These are phyloP conservation scores for Cladophialophora carrionii DNA, from an alignment of 2,329 filamentous ascomycete genomes.

Conservation along the genomic window DNA sequence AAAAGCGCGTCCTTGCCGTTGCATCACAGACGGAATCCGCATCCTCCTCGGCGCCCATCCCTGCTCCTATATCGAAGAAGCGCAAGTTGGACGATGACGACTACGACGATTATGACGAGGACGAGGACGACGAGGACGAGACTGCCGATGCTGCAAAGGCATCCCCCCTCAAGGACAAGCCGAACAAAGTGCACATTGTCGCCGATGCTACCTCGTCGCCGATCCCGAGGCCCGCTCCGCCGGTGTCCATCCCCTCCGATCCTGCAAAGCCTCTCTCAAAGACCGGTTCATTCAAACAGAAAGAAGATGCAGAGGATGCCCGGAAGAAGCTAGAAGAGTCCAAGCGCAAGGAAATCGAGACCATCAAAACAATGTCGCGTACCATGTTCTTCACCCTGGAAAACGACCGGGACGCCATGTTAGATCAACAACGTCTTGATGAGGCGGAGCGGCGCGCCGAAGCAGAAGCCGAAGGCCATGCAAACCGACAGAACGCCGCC, in stretches of 20 bases:
- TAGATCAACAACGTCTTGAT: constrained; percentile 95
- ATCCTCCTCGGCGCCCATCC: constrained; percentile 53
- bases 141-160: constrained; percentile 54
- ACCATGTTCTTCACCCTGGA: constrained; percentile 94
- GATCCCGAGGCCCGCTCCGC: constrained; percentile 51
- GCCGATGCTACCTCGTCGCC: constrained; percentile 51
- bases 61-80: constrained; percentile 64
- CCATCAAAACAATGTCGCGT: constrained; percentile 86
- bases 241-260: constrained; percentile 47
- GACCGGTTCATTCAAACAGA: constrained; percentile 64
- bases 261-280: constrained; percentile 56
- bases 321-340: constrained; percentile 92
- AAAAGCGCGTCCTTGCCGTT: constrained; percentile 56
- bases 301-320: constrained; percentile 78
- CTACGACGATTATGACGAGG: constrained; percentile 84
- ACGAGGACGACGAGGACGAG: constrained; percentile 67
- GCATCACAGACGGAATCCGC: constrained; percentile 52
- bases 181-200: constrained; percentile 42
- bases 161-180: constrained; percentile 57
- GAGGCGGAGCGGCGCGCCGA: constrained; percentile 96
- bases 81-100: constrained; percentile 76
- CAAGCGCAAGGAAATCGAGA: constrained; percentile 86
- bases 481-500: constrained; percentile 52
- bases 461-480: constrained; percentile 79
- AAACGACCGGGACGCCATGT: constrained; percentile 92